Percentiles rank a stretch among this genome's conserved stretches.
These are phyloP conservation scores for Wickerhamomyces strasburgensis DNA, from an alignment of 805 yeast species.

Conservation along the genomic window DNA sequence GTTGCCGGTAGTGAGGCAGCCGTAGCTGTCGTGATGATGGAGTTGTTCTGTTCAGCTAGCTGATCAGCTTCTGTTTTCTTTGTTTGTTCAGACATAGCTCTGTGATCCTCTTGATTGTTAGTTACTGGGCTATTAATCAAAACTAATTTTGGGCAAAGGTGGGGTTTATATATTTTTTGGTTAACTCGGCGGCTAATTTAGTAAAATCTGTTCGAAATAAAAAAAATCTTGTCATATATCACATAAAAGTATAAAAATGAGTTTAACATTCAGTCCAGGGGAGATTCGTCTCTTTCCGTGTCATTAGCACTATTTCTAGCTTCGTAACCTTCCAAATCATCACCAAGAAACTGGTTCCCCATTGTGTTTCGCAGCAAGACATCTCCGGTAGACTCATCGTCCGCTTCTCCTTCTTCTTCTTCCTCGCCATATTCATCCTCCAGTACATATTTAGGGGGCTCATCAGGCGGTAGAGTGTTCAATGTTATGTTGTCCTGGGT, in stretches of 20 bases:
- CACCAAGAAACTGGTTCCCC: slow-evolving; percentile 10
- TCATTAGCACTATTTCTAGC: slow-evolving; percentile 9
- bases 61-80: too few species aligned
- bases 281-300: background rate
- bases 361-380: slow-evolving; percentile 9
- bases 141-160: too few species aligned
- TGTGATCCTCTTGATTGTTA: too few species aligned
- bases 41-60: background rate
- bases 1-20: background rate
- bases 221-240: too few species aligned
- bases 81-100: too few species aligned
- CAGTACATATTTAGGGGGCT: slow-evolving; percentile 36
- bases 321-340: slow-evolving; percentile 5
- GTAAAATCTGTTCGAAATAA: too few species aligned
- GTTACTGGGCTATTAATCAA: too few species aligned
- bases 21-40: background rate
- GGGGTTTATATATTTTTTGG: too few species aligned
- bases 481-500: slow-evolving; percentile 29
- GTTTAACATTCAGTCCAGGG: too few species aligned
- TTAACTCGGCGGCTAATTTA: too few species aligned
- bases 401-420: slow-evolving; percentile 5
- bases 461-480: slow-evolving; percentile 28
- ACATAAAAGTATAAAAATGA: background rate
- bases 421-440: slow-evolving; percentile 16
- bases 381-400: background rate